phyloP scores from a whole-genome alignment of 2,329 filamentous ascomycete genomes.

The Orbilia javanica region DNA sequence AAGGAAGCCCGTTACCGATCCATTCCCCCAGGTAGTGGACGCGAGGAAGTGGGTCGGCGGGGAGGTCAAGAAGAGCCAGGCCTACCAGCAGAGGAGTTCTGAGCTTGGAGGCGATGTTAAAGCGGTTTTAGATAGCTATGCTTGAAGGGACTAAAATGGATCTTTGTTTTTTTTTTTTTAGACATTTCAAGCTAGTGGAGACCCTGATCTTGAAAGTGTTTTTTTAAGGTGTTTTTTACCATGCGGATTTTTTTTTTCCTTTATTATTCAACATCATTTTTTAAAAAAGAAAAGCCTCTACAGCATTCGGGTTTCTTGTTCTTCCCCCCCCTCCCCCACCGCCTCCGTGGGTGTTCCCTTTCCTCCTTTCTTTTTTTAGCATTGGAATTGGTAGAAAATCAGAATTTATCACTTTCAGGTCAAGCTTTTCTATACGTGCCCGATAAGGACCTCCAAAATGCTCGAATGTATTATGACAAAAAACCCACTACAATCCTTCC shows the following conservation, averaged over 20 bases:
- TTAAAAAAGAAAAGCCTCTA: slow-evolving; percentile 2
- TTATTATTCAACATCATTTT: not conserved
- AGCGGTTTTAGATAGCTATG: slow-evolving; percentile 47
- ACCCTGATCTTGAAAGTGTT: not conserved
- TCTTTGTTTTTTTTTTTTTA: too few species aligned
- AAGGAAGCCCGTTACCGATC: slow-evolving; percentile 78
- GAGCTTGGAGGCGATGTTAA: slow-evolving; percentile 20
- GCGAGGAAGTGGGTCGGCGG: slow-evolving; percentile 80
- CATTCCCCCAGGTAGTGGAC: slow-evolving; percentile 88
- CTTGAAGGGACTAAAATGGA: slow-evolving; percentile 3
- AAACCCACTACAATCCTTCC: too few species aligned
- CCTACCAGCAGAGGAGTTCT: slow-evolving; percentile 23
- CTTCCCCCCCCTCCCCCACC: too few species aligned
- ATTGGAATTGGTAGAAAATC: slow-evolving; percentile 12
- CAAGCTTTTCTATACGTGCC: not conserved
- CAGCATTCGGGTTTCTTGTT: not conserved
- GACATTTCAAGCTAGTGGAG: too few species aligned
- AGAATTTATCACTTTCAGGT: not conserved
- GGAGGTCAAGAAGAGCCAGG: slow-evolving; percentile 54
- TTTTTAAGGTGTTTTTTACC: not conserved
- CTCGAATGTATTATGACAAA: too few species aligned
- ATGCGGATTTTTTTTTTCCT: not conserved
- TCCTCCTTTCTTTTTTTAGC: not conserved
- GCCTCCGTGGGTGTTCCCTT: not conserved
- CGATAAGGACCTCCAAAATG: too few species aligned